Base-by-base conservation (phyloP, 768 basidiomycete genomes). In the Rhizopogon vulgaris region DNA sequence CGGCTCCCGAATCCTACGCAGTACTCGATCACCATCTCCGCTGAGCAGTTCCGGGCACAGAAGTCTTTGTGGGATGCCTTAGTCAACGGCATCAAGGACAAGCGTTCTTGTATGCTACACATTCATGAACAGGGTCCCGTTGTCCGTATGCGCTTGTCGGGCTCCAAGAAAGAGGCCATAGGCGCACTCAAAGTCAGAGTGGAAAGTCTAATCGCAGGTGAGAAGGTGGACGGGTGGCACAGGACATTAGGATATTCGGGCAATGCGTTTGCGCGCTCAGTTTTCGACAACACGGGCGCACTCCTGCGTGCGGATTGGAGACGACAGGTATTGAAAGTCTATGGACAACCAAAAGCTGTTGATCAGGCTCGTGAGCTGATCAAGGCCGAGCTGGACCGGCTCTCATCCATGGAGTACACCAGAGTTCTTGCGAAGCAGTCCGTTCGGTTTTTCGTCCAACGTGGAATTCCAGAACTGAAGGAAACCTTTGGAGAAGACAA, bases 151-250 rank as follows among this genome's bases (percentile, higher is more conserved):
- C 71, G 65, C 4, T 69, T 83, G n/a, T 57, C 68, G 1, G 82
- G 83, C 0, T 69, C 76, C 12, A 76, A 77, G 46, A 78, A 78
- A 63, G 75, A 77, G 56, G 73, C 73, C 1, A 72, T 77, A 1
- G 83, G 83, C 1, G 70, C 73, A 4, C 58, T 85, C 53, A 84
- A 83, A 65, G 82, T 84, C 11, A 68, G 82, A 48, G 77, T 80
- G 0, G 83, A 84, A 61, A 74, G 69, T 48, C 60, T 84, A 37
- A 75, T 73, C 2, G 69, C 69, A 22, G 83, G 83, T 5, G 75
- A 78, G 38, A 75, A 65, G 34, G 65, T 84, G 3, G 64, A 65
- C 3, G 71, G 71, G 32, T 84, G 80, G 82, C 81, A 83, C 62
- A 64, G 69, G 32, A 70, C 71, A 0, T 71, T 82, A 52, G 59